These are phyloP conservation scores for Penicillium turbatum DNA, from an alignment of 495 filamentous ascomycete species.

Conservation along the genomic window DNA sequence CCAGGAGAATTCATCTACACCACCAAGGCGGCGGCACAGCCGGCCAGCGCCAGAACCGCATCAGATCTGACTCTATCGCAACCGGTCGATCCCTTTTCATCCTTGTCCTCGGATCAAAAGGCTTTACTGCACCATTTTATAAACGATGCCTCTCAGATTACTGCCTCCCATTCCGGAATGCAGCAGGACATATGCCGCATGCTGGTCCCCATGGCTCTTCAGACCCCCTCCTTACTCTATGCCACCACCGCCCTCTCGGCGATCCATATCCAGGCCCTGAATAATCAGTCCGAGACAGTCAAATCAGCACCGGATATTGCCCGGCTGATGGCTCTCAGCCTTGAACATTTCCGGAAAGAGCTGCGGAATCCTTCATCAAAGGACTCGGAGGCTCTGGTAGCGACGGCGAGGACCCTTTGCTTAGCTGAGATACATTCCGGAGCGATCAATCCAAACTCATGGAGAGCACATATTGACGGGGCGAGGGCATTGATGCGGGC, in stretches of 20 bases:
- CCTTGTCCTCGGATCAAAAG: slow-evolving; percentile 37
- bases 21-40: slow-evolving; percentile 20
- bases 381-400: slow-evolving; percentile 41
- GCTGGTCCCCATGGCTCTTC: slow-evolving; percentile 46
- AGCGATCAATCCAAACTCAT: slow-evolving; percentile 44
- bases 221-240: slow-evolving; percentile 44
- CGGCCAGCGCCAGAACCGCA: slow-evolving; percentile 9
- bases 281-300: slow-evolving; percentile 41
- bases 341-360: slow-evolving; percentile 45
- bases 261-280: slow-evolving; percentile 43
- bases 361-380: slow-evolving; percentile 35
- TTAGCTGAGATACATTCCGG: slow-evolving; percentile 48
- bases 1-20: slow-evolving; percentile 48
- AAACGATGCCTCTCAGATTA: slow-evolving; percentile 45
- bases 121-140: slow-evolving; percentile 44
- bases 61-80: slow-evolving; percentile 29
- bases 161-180: slow-evolving; percentile 44
- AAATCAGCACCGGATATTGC: slow-evolving; percentile 46
- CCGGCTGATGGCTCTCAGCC: slow-evolving; percentile 40
- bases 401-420: slow-evolving; percentile 46
- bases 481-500: slow-evolving; percentile 41
- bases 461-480: slow-evolving; percentile 46
- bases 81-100: slow-evolving; percentile 41
- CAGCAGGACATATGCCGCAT: slow-evolving; percentile 45
- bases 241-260: slow-evolving; percentile 47